phyloP scores from a whole-genome alignment of 352 stramenopile species.

The Globisporangium nodosum region DNA sequence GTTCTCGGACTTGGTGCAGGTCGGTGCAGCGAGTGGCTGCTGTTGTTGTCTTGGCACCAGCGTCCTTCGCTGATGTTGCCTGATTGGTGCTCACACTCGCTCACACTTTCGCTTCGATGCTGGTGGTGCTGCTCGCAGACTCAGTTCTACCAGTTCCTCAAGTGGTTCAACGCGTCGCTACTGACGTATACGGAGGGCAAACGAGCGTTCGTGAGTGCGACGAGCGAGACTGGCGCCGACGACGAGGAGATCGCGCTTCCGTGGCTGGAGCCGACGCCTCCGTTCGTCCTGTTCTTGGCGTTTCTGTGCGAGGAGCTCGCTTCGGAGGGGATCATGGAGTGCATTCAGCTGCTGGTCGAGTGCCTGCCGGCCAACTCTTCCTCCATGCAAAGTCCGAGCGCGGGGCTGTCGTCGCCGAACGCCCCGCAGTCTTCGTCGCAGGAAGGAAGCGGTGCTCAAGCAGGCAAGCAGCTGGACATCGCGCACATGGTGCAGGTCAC shows the following conservation, averaged over 20 bases:
- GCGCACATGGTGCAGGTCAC: slow-evolving; percentile 76
- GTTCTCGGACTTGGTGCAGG: slow-evolving; percentile 78
- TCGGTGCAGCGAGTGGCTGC: slow-evolving; percentile 4
- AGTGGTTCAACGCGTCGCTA: slow-evolving; percentile 69
- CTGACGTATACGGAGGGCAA: slow-evolving; percentile 70
- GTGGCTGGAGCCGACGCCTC: slow-evolving; percentile 53
- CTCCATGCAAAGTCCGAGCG: slow-evolving; percentile 1
- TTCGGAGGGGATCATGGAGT: slow-evolving; percentile 58
- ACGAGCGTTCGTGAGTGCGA: slow-evolving; percentile 30
- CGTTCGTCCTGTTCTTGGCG: slow-evolving; percentile 68
- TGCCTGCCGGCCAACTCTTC: slow-evolving; percentile 40
- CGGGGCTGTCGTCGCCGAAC: neutral
- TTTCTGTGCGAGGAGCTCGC: slow-evolving; percentile 66
- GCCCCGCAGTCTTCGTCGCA: neutral
- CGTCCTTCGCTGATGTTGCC: neutral
- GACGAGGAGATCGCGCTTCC: slow-evolving; percentile 37
- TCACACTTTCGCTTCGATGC: neutral
- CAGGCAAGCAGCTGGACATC: slow-evolving; percentile 33
- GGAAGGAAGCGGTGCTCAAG: neutral
- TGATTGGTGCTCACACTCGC: neutral
- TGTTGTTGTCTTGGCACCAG: no score
- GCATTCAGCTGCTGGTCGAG: slow-evolving; percentile 63
- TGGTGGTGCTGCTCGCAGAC: slow-evolving; percentile 18
- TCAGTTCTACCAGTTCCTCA: slow-evolving; percentile 77
- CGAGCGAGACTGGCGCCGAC: neutral